phyloP scores from a whole-genome alignment of 1,284 basidiomycete genomes.

The Heliocybe sulcata region DNA sequence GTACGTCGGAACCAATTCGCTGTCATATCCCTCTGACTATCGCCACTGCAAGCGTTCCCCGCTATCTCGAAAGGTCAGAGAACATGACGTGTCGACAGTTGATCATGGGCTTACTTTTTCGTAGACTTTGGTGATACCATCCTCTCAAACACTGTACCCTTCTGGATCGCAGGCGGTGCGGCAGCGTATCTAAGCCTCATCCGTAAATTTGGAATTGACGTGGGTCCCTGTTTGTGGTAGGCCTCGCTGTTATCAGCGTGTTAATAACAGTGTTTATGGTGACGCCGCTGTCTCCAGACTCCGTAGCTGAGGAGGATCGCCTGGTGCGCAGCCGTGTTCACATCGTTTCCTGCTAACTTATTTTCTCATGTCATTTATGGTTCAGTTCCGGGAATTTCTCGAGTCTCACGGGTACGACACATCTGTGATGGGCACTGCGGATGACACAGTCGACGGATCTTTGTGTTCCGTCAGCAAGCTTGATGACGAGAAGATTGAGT shows the following conservation, averaged over 20 bases:
- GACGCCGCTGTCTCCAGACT: slow-evolving; percentile 66
- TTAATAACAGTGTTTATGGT: slow-evolving; percentile 71
- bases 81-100: slow-evolving; percentile 12
- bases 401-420: slow-evolving; percentile 73
- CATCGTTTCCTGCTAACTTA: background rate
- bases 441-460: background rate
- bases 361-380: slow-evolving; percentile 5
- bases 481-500: background rate
- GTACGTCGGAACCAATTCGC: slow-evolving; percentile 25
- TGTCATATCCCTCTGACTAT: background rate
- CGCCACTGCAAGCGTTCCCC: slow-evolving; percentile 44
- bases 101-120: slow-evolving; percentile 12
- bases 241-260: slow-evolving; percentile 75
- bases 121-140: background rate
- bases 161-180: slow-evolving; percentile 67
- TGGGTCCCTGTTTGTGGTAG: slow-evolving; percentile 16
- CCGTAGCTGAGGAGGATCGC: slow-evolving; percentile 74
- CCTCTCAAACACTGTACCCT: slow-evolving; percentile 68
- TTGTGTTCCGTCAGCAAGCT: background rate
- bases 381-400: slow-evolving; percentile 75
- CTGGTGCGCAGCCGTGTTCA: slow-evolving; percentile 30
- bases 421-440: background rate
- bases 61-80: slow-evolving; percentile 56
- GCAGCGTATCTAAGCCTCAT: slow-evolving; percentile 8
- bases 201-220: background rate